Evolutionary conservation across 1,284 basidiomycete species (phyloP).

Genomic region (Sanguinoderma infundibulare): DNA sequence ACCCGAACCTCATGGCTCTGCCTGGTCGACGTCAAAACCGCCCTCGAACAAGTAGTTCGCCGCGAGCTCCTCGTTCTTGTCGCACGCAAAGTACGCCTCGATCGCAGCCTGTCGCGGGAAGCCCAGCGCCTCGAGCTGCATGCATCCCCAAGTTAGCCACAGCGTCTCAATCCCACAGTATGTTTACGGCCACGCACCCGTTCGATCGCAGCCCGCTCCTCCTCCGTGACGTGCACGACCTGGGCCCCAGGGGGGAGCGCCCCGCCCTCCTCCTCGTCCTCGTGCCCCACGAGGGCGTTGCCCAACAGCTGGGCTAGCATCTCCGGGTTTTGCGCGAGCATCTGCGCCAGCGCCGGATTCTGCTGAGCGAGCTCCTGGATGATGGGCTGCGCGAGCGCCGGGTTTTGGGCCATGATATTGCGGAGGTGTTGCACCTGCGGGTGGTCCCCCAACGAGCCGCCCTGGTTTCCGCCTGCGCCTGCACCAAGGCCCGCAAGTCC

Average conservation of each 20-base stretch:
- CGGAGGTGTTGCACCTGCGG: constrained; percentile 74
- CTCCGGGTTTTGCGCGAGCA: constrained; percentile 73
- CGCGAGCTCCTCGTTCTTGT: constrained; percentile 94
- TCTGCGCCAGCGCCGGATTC: constrained; percentile 78
- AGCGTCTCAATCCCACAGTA: constrained; percentile 5
- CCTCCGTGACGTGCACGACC: constrained; percentile 79
- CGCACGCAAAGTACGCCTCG: constrained; percentile 91
- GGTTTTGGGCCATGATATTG: constrained; percentile 76
- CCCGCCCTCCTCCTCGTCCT: constrained; percentile 50
- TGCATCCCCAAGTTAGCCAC: constrained; percentile 18
- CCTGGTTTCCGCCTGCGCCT: constrained; percentile 50
- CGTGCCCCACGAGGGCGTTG: constrained; percentile 44
- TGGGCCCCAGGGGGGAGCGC: constrained; percentile 66
- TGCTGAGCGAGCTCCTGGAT: constrained; percentile 80
- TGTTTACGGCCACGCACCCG: constrained; percentile 58
- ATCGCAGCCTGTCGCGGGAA: constrained; percentile 80
- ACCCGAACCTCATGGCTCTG: constrained; percentile 12
- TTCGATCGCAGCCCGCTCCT: constrained; percentile 87
- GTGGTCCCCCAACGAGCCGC: constrained; percentile 59
- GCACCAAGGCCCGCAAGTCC: constrained; percentile 21
- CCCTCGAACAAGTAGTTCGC: constrained; percentile 90
- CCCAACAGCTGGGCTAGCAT: constrained; percentile 70
- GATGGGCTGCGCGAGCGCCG: constrained; percentile 76
- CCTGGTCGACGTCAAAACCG: constrained; percentile 61
- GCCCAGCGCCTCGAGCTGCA: constrained; percentile 84